phyloP scores from a whole-genome alignment of 306 rosid genomes.

The Astragalus glycyphyllos region DNA sequence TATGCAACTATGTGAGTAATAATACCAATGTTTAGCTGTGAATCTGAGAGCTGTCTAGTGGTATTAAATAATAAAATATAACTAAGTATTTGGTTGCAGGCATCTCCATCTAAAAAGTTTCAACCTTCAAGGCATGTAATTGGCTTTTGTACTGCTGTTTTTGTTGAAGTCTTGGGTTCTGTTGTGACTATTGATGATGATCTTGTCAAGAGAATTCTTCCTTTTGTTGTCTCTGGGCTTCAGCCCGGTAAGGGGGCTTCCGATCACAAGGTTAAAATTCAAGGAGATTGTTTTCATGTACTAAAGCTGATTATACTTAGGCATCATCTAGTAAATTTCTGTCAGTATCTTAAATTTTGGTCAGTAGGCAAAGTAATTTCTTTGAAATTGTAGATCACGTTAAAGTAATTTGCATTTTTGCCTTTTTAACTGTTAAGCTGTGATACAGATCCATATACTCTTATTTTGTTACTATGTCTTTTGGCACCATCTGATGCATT shows the following conservation, averaged over 20 bases:
- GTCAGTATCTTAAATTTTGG: neutral
- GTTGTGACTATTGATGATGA: conserved; percentile 58
- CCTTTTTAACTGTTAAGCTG: neutral
- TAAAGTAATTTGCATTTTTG: conserved; percentile 20
- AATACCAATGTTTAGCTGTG: conserved; percentile 30
- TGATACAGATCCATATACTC: neutral
- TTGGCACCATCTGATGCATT: conserved; percentile 9
- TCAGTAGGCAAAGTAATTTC: conserved; percentile 10
- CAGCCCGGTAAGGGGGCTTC: conserved; percentile 60
- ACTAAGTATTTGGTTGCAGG: conserved; percentile 54
- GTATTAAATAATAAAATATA: conserved; percentile 24
- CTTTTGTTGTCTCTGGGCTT: conserved; percentile 80
- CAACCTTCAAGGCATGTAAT: conserved; percentile 67
- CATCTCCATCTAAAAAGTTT: conserved; percentile 72
- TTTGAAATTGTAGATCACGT: conserved; percentile 7
- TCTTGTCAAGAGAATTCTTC: conserved; percentile 72
- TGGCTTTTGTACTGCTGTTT: conserved; percentile 86
- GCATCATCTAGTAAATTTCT: conserved; percentile 20
- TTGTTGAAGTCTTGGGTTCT: conserved; percentile 81
- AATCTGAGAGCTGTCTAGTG: conserved; percentile 17
- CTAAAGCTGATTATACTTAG: neutral
- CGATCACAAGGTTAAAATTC: conserved; percentile 77
- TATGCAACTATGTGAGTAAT: conserved; percentile 85
- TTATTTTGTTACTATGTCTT: neutral
- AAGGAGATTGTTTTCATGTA: conserved; percentile 13